These are phyloP conservation scores for Backusella sp. DNA, from an alignment of 192 early-diverging fungal species.

Conservation along the genomic window DNA sequence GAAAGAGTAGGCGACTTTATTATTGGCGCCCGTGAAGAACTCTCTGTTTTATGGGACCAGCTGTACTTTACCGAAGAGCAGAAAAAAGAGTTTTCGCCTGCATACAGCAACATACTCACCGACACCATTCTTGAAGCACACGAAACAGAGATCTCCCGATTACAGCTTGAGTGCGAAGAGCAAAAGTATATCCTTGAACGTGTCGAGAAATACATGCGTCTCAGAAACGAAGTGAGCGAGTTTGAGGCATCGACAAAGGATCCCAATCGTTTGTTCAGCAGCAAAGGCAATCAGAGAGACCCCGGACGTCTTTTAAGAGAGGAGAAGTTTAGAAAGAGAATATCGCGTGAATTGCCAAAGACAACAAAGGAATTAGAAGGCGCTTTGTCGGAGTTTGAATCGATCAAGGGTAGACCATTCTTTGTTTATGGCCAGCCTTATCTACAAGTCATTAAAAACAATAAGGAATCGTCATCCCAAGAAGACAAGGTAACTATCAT, in stretches of 20 bases:
- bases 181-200: conserved; percentile 41
- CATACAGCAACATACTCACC: not conserved
- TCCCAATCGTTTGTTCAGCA: conserved; percentile 38
- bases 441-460: not conserved
- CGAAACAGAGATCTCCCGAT: conserved; percentile 40
- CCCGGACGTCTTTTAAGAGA: conserved; percentile 50
- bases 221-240: conserved; percentile 41
- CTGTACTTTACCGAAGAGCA: conserved; percentile 34
- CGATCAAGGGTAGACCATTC: conserved; percentile 38
- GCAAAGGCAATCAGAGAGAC: conserved; percentile 36
- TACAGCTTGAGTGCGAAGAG: conserved; percentile 35
- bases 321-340: conserved; percentile 48
- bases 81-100: conserved; percentile 18
- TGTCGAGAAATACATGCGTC: conserved; percentile 35
- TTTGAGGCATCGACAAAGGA: conserved; percentile 42
- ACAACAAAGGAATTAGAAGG: conserved; percentile 33
- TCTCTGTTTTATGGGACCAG: conserved; percentile 42
- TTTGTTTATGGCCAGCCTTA: conserved; percentile 46
- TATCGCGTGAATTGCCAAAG: conserved; percentile 45
- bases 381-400: conserved; percentile 39
- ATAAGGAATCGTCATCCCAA: not conserved
- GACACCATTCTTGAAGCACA: conserved; percentile 38
- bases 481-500: not conserved
- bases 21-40: conserved; percentile 30
- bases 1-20: conserved; percentile 46